Percentiles rank a stretch among this genome's conserved stretches.
These are phyloP conservation scores for Cladosporium oxysporum DNA, from an alignment of 2,329 filamentous ascomycete genomes.

Conservation along the genomic window DNA sequence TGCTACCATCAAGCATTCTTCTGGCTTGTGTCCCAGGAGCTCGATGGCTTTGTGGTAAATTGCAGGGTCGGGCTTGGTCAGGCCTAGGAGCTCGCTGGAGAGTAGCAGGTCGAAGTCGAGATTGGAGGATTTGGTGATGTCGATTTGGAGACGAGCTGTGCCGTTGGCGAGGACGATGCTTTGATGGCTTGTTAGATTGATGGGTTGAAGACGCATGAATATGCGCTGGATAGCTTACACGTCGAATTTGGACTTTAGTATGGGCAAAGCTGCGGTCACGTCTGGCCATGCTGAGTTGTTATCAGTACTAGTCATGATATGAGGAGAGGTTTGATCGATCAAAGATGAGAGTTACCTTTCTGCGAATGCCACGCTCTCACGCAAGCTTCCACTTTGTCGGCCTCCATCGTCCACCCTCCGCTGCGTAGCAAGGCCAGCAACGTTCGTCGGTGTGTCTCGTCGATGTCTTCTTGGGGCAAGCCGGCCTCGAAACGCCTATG, in stretches of 20 bases:
- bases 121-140: constrained; percentile 51
- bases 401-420: not conserved
- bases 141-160: constrained; percentile 56
- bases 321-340: not conserved
- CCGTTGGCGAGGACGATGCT: constrained; percentile 56
- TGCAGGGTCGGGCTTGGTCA: constrained; percentile 52
- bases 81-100: constrained; percentile 53
- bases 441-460: constrained; percentile 49
- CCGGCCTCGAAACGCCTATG: constrained; percentile 40
- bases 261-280: constrained; percentile 45
- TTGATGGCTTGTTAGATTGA: not conserved
- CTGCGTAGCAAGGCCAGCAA: constrained; percentile 41
- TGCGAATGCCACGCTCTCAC: constrained; percentile 50
- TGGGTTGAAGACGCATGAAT: not conserved
- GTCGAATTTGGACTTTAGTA: constrained; percentile 37
- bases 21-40: constrained; percentile 46
- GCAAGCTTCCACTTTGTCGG: constrained; percentile 7
- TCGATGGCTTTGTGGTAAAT: constrained; percentile 51
- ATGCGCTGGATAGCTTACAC: constrained; percentile 30
- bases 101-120: constrained; percentile 56
- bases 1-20: constrained; percentile 56
- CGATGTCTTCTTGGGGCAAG: constrained; percentile 52
- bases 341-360: constrained; percentile 22
- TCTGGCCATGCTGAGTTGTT: constrained; percentile 52
- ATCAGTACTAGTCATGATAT: not conserved